Evolutionary conservation across 2,329 filamentous ascomycete species (phyloP).

Genomic region (Scolecobasidium constrictum): DNA sequence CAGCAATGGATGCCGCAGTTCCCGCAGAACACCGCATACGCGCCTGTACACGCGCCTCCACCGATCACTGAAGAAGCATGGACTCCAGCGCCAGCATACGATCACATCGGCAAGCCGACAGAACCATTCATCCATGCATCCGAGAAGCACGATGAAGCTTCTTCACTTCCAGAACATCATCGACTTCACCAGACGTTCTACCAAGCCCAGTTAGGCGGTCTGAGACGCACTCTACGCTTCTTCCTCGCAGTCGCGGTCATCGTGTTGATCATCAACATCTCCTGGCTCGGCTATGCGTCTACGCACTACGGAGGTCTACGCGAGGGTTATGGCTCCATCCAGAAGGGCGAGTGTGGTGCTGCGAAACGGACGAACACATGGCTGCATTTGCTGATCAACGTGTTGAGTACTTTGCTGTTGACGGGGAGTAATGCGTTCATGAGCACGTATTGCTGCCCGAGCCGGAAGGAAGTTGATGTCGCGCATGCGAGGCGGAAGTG

Average conservation of each 20-base stretch:
- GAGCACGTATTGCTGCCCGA: slow-evolving; percentile 16
- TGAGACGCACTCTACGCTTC: neutral
- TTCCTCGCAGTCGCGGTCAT: neutral
- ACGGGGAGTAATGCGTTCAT: slow-evolving; percentile 17
- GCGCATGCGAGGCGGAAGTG: slow-evolving; percentile 14
- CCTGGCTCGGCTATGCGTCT: neutral
- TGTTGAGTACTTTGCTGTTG: slow-evolving; percentile 15
- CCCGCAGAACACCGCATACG: neutral
- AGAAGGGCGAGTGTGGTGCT: neutral
- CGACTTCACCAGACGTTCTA: neutral
- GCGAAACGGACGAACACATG: neutral
- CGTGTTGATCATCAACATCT: neutral
- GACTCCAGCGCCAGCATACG: too few species aligned
- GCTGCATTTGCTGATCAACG: slow-evolving; percentile 16
- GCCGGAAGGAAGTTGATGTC: slow-evolving; percentile 16
- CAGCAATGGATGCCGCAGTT: neutral
- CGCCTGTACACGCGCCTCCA: neutral
- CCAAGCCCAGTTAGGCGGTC: neutral
- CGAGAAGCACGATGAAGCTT: neutral
- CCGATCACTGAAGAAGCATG: too few species aligned
- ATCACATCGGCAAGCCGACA: neutral
- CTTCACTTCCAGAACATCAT: too few species aligned
- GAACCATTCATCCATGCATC: neutral
- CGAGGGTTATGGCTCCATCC: neutral
- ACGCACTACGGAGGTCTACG: neutral